These are phyloP conservation scores for Pleurotus djamor DNA, from an alignment of 768 basidiomycete genomes.

Conservation along the genomic window DNA sequence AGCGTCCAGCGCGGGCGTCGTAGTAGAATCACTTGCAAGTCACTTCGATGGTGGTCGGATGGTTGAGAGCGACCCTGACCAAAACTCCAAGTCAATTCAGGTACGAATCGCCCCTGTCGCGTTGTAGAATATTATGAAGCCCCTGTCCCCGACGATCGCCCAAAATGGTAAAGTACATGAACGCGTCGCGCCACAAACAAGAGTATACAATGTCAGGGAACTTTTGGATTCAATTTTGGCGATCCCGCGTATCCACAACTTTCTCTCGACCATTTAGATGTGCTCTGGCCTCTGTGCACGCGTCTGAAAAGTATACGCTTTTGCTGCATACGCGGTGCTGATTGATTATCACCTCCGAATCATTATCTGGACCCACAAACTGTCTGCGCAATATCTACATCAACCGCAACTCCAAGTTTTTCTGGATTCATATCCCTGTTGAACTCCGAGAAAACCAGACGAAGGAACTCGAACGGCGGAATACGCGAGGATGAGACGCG, in stretches of 20 bases:
- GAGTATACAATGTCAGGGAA: not conserved
- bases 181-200: conserved; percentile 7
- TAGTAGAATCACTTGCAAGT: not conserved
- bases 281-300: too few relatives aligned
- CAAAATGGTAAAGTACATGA: not conserved
- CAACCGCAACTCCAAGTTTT: too few relatives aligned
- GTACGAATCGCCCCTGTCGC: not conserved
- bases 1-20: conserved; percentile 10
- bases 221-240: not conserved
- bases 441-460: not conserved
- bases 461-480: not conserved
- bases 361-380: too few relatives aligned
- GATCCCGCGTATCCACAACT: too few relatives aligned
- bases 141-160: not conserved
- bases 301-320: too few relatives aligned
- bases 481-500: not conserved
- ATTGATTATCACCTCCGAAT: too few relatives aligned
- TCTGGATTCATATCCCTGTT: not conserved
- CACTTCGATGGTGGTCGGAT: not conserved
- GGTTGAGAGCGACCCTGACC: not conserved
- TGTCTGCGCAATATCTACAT: too few relatives aligned
- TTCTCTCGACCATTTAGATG: too few relatives aligned
- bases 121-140: too few relatives aligned
- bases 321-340: too few relatives aligned
- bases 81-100: not conserved